Percentiles rank a stretch among this genome's conserved stretches.
Evolutionary conservation across 1,139 yeast genomes (phyloP).

Genomic region (Yamadazyma sp.): DNA sequence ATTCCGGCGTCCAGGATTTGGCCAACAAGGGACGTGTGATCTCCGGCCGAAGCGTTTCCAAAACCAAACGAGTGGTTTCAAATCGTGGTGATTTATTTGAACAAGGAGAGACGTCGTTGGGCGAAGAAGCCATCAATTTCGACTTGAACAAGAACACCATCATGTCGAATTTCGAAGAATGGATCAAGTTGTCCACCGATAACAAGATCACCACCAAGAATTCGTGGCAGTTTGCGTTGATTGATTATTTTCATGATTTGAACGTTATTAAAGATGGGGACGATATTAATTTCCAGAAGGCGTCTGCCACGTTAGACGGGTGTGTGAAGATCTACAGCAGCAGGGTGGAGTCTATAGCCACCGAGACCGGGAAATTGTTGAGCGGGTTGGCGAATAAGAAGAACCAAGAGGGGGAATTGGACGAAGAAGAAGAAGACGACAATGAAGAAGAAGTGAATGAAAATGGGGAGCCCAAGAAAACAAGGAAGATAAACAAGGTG

Average conservation of each 20-base stretch:
- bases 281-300: conserved; percentile 42
- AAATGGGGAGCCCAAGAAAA: conserved; percentile 21
- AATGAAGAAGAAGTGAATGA: conserved; percentile 12
- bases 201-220: conserved; percentile 70
- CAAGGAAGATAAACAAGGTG: conserved; percentile 38
- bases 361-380: conserved; percentile 81
- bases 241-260: conserved; percentile 71
- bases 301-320: conserved; percentile 39
- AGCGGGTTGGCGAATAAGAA: conserved; percentile 61
- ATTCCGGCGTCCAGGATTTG: conserved; percentile 16
- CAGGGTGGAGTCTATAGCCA: conserved; percentile 88
- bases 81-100: conserved; percentile 23
- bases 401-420: conserved; percentile 17
- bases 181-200: conserved; percentile 89
- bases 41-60: conserved; percentile 21
- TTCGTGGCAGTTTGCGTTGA: conserved; percentile 75
- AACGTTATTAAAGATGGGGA: conserved; percentile 47
- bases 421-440: conserved; percentile 18
- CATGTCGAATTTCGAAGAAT: conserved; percentile 74
- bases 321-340: conserved; percentile 43
- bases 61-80: conserved; percentile 20
- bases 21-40: conserved; percentile 29
- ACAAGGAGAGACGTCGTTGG: conserved; percentile 26
- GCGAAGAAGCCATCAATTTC: conserved; percentile 45
- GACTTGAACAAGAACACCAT: conserved; percentile 47